Conservation (phyloP, 2,329 filamentous ascomycete genomes). For the Aciculosporium take region DNA sequence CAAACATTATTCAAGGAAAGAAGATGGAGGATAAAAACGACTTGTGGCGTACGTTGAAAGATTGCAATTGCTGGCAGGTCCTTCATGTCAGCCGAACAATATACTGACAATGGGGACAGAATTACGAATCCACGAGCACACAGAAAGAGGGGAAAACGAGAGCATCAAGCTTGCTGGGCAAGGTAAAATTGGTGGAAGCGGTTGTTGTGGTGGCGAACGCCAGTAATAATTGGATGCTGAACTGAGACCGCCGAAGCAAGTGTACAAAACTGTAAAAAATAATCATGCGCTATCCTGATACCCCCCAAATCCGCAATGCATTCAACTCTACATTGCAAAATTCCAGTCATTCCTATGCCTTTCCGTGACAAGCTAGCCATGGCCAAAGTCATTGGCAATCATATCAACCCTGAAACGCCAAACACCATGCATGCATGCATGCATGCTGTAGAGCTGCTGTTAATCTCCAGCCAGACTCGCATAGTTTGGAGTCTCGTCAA, state of each 20-base stretch:
- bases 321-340: neutral
- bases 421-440: conserved; percentile 15
- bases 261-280: conserved; percentile 11
- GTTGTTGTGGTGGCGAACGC: conserved; percentile 13
- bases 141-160: conserved; percentile 86
- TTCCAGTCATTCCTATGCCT: conserved; percentile 2
- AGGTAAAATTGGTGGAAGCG: conserved; percentile 17
- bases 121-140: conserved; percentile 78
- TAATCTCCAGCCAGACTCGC: conserved; percentile 73
- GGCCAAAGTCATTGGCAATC: neutral
- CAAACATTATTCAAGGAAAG: conserved; percentile 82
- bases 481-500: conserved; percentile 60
- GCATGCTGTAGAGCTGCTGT: conserved; percentile 13
- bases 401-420: conserved; percentile 13
- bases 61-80: neutral
- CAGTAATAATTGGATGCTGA: neutral
- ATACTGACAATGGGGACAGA: conserved; percentile 32
- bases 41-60: conserved; percentile 42
- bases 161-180: conserved; percentile 54
- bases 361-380: neutral
- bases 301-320: conserved; percentile 4
- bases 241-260: neutral
- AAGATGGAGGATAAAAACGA: conserved; percentile 27
- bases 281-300: neutral
- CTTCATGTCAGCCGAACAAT: neutral